phyloP scores from a whole-genome alignment of 306 rosid genomes.

The Purshia tridentata region DNA sequence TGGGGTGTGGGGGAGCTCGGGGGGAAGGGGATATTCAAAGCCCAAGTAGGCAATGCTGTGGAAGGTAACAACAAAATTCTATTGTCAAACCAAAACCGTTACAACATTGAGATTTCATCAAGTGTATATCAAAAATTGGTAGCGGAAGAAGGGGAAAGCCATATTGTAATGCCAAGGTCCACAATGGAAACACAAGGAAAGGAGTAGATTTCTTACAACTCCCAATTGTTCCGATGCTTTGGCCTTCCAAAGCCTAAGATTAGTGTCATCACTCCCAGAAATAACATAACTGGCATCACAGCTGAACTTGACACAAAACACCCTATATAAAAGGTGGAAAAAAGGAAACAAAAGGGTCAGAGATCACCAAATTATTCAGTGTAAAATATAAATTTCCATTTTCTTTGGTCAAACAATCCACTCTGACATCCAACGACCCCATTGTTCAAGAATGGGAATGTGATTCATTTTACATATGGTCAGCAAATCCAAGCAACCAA shows the following conservation, averaged over 20 bases:
- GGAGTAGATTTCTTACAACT: conserved; percentile 61
- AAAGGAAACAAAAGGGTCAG: conserved; percentile 10
- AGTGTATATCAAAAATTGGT: neutral
- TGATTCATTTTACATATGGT: neutral
- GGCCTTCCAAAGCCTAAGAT: conserved; percentile 98
- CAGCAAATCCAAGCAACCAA: conserved; percentile 1
- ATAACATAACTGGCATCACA: conserved; percentile 90
- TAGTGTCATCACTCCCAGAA: conserved; percentile 94
- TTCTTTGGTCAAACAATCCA: neutral
- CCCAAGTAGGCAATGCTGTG: neutral
- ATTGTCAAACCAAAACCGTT: neutral
- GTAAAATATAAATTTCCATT: neutral
- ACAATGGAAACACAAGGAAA: neutral
- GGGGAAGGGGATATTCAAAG: no score
- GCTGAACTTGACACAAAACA: conserved; percentile 87
- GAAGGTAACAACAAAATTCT: neutral
- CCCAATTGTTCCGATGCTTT: conserved; percentile 95
- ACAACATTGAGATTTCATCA: no score
- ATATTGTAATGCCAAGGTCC: neutral
- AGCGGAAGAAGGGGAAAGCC: neutral
- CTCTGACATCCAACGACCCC: neutral
- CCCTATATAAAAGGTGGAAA: conserved; percentile 48
- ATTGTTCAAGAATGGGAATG: neutral
- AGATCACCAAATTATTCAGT: neutral
- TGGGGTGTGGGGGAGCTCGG: no score